Base-by-base conservation (phyloP, 495 filamentous ascomycete genomes). In the Lasiosphaeria hispida region DNA sequence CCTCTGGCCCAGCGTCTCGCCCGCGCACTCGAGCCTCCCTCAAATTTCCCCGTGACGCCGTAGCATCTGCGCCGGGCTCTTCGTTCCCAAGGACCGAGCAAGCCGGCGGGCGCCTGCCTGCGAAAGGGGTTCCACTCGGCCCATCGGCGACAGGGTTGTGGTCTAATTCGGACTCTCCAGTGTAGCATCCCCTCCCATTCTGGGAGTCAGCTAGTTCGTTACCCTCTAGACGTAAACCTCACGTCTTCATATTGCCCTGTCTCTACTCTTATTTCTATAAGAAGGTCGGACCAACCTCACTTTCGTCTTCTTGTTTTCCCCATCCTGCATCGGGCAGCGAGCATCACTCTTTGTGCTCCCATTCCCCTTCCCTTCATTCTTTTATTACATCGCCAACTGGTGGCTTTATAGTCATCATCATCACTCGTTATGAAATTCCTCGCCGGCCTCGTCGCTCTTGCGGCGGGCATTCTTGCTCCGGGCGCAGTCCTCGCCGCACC, bases 391-490 rank as follows among this genome's bases (percentile, higher is more conserved):
- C 38, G 23, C 23, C 23, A 30, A 30, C 23, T 30, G 23, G 23
- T 30, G 23, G 23, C 38, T 39, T 10, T 38, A 17, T 15, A 49
- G 17, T 35, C 36, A 37, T 53, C 40, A 38, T 35, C 47, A 8
- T 43, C 40, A 39, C 43, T 44, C 55, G 66, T 15, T 44, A 70
- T 70, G 68, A 68, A 53, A 47, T 58, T 48, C 41, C 36, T 66
- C 56, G 7, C 63, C 14, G 51, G 68, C 52, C 53, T 45, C 8
- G 51, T 56, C 13, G 68, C 68, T 38, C 48, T 70, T 35, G 15
- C 63, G 18, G 33, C 53, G 57, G 65, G 65, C 57, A 23, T 66
- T 10, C 42, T 68, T 36, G 65, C 59, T 35, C 63, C 67, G 5
- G 52, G 55, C 38, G 33, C 40, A 4, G 48, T 58, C 23, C 14